Conservation (phyloP, 2,329 filamentous ascomycete species). For the Fusarium sp. region DNA sequence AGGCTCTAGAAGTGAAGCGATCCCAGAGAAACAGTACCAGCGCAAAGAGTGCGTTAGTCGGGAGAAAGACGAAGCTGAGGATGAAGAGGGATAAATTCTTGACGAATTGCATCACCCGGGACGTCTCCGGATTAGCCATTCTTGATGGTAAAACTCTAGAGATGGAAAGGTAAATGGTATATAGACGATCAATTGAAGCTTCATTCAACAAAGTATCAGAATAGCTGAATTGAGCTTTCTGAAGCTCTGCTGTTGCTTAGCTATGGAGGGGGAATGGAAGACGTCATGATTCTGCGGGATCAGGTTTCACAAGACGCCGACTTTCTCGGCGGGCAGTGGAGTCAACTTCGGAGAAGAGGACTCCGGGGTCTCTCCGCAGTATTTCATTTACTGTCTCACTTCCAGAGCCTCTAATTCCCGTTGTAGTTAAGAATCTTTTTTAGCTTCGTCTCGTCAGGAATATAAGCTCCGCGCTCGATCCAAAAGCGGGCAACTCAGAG, state of each 20-base stretch:
- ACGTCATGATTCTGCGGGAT: constrained; percentile 36
- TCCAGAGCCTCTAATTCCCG: fast-evolving
- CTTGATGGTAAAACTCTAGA: background rate
- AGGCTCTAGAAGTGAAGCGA: background rate
- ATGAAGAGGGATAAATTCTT: constrained; percentile 31
- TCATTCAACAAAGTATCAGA: background rate
- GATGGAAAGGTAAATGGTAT: background rate
- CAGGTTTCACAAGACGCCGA: constrained; percentile 5
- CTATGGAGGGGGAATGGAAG: constrained; percentile 4
- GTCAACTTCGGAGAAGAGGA: constrained; percentile 1
- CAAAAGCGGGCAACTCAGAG: background rate
- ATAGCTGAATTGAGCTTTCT: background rate
- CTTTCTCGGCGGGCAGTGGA: constrained; percentile 5
- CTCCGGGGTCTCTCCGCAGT: background rate
- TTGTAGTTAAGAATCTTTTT: fast-evolving
- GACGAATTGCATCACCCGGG: constrained; percentile 5
- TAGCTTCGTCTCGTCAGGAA: constrained; percentile 8
- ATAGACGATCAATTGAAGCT: background rate
- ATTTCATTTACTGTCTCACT: background rate
- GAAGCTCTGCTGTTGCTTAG: background rate
- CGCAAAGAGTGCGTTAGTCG: background rate
- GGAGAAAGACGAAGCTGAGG: constrained; percentile 26
- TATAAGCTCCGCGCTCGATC: constrained; percentile 12
- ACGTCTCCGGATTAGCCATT: constrained; percentile 1
- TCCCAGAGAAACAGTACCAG: constrained; percentile 20